Evolutionary conservation across 352 stramenopile genomes (phyloP), one percentile per base, ranked within the genome.

Genomic region (Blastocystis sp.): DNA sequence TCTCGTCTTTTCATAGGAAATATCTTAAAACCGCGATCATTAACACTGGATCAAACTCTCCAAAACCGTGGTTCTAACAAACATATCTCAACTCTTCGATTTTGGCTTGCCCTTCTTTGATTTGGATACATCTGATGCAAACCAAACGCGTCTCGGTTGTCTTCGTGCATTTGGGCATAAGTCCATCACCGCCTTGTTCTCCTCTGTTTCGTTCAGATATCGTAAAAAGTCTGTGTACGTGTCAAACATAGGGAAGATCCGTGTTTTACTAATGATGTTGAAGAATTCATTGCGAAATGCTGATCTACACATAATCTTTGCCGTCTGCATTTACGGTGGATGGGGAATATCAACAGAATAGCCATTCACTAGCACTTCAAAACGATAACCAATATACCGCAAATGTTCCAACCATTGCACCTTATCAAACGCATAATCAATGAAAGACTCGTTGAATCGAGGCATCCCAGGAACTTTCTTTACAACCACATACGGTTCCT

Each of bases 301-400:
- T 24, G 73, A 84, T n/a, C 73, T 84, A 84, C 53, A 40, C 53
- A 5, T 53, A n/a, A 84, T 40, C 3, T 7, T 35, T 4, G 40
- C 22, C 27, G 13, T 64, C 11, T 33, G 58, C 19, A 1, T n/a
- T 40, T 57, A 89, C 78, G 35, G 37, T 0, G 78, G 78, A 59
- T 89, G 78, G 9, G 78, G 78, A 77, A 89, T 64, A 53, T 89
- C 78, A 30, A 89, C 66, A 11, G 57, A 51, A 48, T 79, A 89
- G 22, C 60, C 78, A 48, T 77, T 37, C 22, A 22, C 22, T 19
- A 89, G 56, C 24, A 89, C 40, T 33, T 48, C n/a, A 56, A 62
- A 89, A 1, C 48, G 42, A 64, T 89, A 89, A 13, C 78, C 78
- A 17, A 79, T 9, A 56, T 76, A 70, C n/a, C 78, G 53, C 11